These are phyloP conservation scores for Papiliotrema terrestris DNA, from an alignment of 1,284 basidiomycete species.

Conservation along the genomic window DNA sequence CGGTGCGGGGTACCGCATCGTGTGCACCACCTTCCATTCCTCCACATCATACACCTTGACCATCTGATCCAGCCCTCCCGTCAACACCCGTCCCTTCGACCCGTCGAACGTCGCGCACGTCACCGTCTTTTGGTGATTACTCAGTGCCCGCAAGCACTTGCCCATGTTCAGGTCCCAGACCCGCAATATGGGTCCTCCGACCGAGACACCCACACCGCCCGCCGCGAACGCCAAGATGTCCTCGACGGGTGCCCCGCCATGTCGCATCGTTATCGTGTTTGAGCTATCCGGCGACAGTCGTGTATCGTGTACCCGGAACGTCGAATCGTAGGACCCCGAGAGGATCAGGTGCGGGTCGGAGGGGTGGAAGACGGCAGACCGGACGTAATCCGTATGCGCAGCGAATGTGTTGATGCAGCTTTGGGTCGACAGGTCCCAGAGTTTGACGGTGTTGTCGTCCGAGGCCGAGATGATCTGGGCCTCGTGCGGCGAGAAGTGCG, in stretches of 20 bases:
- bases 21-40: conserved; percentile 92
- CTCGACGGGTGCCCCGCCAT: conserved; percentile 70
- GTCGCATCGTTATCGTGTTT: conserved; percentile 73
- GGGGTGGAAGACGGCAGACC: conserved; percentile 79
- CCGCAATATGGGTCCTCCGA: conserved; percentile 87
- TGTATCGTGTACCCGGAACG: conserved; percentile 83
- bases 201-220: conserved; percentile 78
- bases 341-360: conserved; percentile 80
- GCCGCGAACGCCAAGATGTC: conserved; percentile 91
- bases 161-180: conserved; percentile 95
- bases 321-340: conserved; percentile 92
- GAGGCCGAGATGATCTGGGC: conserved; percentile 91
- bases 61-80: conserved; percentile 91
- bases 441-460: conserved; percentile 87
- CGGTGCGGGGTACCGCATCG: conserved; percentile 96
- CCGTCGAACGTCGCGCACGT: conserved; percentile 81
- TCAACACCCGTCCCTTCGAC: conserved; percentile 65
- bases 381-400: conserved; percentile 91
- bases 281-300: conserved; percentile 50
- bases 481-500: conserved; percentile 80
- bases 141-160: conserved; percentile 78
- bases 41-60: conserved; percentile 98
- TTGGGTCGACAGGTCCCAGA: conserved; percentile 96
- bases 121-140: conserved; percentile 98
- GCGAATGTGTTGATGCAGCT: conserved; percentile 72